Evolutionary conservation across 164 flowering plant genomes (phyloP).

Genomic region (Chimonanthus praecox): DNA sequence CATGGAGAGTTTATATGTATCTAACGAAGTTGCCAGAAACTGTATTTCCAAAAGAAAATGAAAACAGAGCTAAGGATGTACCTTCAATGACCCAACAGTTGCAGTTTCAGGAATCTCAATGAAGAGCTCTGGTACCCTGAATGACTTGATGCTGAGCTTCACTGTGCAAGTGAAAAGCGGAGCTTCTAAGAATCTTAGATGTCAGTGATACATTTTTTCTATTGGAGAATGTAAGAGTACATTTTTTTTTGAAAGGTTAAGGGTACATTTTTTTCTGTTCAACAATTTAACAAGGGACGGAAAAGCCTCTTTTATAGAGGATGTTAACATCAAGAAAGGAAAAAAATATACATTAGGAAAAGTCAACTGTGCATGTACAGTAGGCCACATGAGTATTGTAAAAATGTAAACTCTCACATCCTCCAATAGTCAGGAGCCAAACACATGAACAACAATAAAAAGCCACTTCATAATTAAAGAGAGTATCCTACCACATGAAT

Average conservation of each 20-base stretch:
- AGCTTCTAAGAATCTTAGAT: constrained; percentile 7
- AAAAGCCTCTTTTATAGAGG: too few relatives aligned
- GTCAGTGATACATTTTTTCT: too few relatives aligned
- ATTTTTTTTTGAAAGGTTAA: too few relatives aligned
- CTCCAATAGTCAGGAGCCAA: background rate
- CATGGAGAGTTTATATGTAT: background rate
- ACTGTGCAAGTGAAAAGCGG: constrained; percentile 39
- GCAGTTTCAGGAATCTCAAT: constrained; percentile 91
- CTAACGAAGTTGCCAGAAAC: background rate
- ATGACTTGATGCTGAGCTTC: constrained; percentile 91
- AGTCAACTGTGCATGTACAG: too few relatives aligned
- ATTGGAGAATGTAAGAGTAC: too few relatives aligned
- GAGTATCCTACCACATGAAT: constrained; percentile 63
- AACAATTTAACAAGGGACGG: too few relatives aligned
- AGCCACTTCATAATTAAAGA: too few relatives aligned
- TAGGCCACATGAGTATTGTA: too few relatives aligned
- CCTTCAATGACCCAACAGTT: constrained; percentile 93
- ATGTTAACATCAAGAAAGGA: too few relatives aligned
- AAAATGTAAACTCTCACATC: too few relatives aligned
- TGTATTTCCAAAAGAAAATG: background rate
- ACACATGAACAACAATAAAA: background rate
- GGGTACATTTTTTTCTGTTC: too few relatives aligned
- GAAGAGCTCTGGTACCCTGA: constrained; percentile 89
- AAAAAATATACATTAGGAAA: too few relatives aligned
- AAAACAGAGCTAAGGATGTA: constrained; percentile 16